These are phyloP conservation scores for Dendrobium chrysotoxum DNA, from an alignment of 106 monocot genomes.

Conservation along the genomic window DNA sequence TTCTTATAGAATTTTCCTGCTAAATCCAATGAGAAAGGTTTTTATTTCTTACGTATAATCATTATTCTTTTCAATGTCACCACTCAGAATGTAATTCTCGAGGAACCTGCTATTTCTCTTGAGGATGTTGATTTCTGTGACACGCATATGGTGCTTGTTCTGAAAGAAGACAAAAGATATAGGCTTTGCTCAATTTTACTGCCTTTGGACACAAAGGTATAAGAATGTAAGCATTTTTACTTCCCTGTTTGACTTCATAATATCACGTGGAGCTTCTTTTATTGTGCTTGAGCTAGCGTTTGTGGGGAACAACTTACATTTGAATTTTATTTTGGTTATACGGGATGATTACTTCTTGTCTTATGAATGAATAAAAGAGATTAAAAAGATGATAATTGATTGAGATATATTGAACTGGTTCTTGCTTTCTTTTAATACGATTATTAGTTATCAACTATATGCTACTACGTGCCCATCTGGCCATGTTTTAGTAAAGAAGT, in stretches of 20 bases:
- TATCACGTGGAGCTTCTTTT: neutral
- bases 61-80: conserved; percentile 1
- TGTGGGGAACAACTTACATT: neutral
- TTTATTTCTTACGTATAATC: neutral
- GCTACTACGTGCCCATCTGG: neutral
- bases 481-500: neutral
- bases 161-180: conserved; percentile 55
- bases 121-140: conserved; percentile 93
- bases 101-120: conserved; percentile 51
- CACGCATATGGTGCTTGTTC: conserved; percentile 78
- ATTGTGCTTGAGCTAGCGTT: neutral
- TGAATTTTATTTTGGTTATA: neutral
- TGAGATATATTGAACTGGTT: neutral
- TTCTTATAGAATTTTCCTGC: neutral
- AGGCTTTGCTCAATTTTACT: conserved; percentile 67
- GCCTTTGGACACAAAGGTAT: conserved; percentile 50
- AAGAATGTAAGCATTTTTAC: neutral
- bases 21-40: neutral
- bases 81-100: conserved; percentile 51
- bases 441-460: neutral
- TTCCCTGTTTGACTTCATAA: neutral
- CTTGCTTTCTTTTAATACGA: neutral
- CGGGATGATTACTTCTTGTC: neutral
- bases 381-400: neutral
- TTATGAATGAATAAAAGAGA: neutral